These are phyloP conservation scores for Desmodesmus armatus DNA, from an alignment of 139 green algal genomes.

Conservation along the genomic window DNA sequence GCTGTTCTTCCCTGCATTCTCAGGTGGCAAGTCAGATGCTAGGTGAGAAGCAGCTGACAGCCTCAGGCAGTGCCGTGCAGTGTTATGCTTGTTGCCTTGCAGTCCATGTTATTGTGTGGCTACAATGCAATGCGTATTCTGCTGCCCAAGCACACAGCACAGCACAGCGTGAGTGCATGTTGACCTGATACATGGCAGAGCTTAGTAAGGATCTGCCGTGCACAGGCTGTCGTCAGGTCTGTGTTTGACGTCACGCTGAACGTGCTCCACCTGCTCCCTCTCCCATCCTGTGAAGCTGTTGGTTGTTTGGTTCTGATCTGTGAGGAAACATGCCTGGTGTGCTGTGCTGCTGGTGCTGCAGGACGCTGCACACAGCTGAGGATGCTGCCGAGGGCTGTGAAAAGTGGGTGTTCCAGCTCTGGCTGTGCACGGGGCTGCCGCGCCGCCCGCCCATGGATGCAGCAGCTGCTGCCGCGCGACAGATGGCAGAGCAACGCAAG, in stretches of 20 bases:
- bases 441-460: not conserved
- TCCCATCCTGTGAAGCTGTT: not conserved
- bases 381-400: conserved; percentile 61
- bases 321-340: not conserved
- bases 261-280: not conserved
- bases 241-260: too few species aligned
- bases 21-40: conserved; percentile 66
- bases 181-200: too few species aligned
- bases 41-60: not conserved
- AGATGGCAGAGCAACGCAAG: conserved; percentile 29
- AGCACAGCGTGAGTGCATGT: too few species aligned
- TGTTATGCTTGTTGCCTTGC: too few species aligned
- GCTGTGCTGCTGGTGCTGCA: not conserved
- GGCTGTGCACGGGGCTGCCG: conserved; percentile 63
- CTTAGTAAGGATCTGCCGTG: too few species aligned
- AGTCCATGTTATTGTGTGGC: too few species aligned
- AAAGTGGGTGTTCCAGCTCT: conserved; percentile 86
- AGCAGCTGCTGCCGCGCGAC: conserved; percentile 5
- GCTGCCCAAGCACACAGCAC: too few species aligned
- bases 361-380: conserved; percentile 79
- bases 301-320: not conserved
- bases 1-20: conserved; percentile 83
- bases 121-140: too few species aligned
- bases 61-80: too few species aligned
- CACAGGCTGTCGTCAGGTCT: too few species aligned